Conservation (phyloP, 2,329 filamentous ascomycete species). For the Colletotrichum agaves region DNA sequence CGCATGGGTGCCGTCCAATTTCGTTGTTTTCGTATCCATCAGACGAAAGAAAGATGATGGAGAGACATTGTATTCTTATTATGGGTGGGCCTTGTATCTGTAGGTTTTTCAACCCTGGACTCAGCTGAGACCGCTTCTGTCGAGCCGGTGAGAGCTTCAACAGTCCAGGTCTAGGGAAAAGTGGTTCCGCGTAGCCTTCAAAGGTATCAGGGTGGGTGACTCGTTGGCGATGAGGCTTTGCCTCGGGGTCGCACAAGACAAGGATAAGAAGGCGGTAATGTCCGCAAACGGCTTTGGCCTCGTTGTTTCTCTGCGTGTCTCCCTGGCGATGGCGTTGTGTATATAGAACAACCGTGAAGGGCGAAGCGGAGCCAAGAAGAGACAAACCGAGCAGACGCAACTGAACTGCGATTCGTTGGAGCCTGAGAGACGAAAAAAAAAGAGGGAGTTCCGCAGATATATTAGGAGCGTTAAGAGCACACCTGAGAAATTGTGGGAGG, state of each 20-base stretch:
- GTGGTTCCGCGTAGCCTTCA: not conserved
- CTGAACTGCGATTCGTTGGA: not conserved
- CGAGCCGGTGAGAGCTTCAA: slow-evolving; percentile 5
- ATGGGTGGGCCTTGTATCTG: not conserved
- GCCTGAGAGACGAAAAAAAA: slow-evolving; percentile 7
- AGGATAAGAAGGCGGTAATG: slow-evolving; percentile 10
- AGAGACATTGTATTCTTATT: not conserved
- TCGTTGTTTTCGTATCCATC: slow-evolving; percentile 5
- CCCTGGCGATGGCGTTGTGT: slow-evolving; percentile 8
- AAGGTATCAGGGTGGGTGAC: slow-evolving; percentile 22
- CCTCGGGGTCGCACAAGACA: not conserved
- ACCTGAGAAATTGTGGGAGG: slow-evolving; percentile 15
- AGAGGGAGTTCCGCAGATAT: slow-evolving; percentile 16
- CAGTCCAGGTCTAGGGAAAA: not conserved
- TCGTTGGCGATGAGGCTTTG: slow-evolving; percentile 21
- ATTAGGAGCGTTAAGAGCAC: not conserved
- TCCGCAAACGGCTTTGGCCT: slow-evolving; percentile 13
- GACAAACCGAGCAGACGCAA: not conserved
- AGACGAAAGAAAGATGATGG: no score
- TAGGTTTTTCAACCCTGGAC: not conserved
- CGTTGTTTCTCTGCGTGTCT: slow-evolving; percentile 4
- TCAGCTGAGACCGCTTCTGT: slow-evolving; percentile 2
- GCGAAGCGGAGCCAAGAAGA: slow-evolving; percentile 4
- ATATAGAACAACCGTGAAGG: not conserved
- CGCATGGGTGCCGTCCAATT: slow-evolving; percentile 29